phyloP scores from a whole-genome alignment of 306 rosid genomes.

The Malus sylvestris region DNA sequence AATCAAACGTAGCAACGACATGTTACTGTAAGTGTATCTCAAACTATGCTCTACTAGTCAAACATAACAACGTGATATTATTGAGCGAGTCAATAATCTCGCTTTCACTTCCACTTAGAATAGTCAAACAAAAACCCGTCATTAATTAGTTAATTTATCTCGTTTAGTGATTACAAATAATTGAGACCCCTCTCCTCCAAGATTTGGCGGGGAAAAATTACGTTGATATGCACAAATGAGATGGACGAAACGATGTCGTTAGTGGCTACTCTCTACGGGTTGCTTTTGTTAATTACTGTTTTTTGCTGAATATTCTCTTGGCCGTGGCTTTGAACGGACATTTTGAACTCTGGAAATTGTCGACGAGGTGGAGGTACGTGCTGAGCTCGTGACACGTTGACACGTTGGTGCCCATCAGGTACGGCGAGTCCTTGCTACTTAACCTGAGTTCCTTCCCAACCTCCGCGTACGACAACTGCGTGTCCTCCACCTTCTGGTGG shows the following conservation, averaged over 20 bases:
- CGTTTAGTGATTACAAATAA: background rate
- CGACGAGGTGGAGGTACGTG: conserved; percentile 63
- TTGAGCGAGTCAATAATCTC: background rate
- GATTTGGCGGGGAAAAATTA: background rate
- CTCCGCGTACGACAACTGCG: conserved; percentile 60
- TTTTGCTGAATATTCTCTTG: conserved; percentile 19
- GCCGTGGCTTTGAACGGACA: conserved; percentile 58
- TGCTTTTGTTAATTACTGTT: background rate
- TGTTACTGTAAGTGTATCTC: background rate
- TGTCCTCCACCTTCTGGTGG: conserved; percentile 39
- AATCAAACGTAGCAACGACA: background rate
- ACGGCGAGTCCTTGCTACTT: conserved; percentile 55
- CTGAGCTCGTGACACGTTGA: conserved; percentile 69
- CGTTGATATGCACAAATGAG: background rate
- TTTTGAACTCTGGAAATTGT: conserved; percentile 50
- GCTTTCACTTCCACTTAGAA: background rate
- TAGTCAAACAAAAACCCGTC: background rate
- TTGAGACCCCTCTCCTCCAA: background rate
- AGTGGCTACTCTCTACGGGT: background rate
- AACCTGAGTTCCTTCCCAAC: conserved; percentile 67
- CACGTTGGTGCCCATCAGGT: conserved; percentile 31
- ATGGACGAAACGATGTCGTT: background rate
- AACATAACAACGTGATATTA: background rate
- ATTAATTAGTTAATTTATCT: background rate
- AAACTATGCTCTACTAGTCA: background rate